Base-by-base conservation (phyloP, 495 filamentous ascomycete genomes). In the Parathielavia hyrcaniae region DNA sequence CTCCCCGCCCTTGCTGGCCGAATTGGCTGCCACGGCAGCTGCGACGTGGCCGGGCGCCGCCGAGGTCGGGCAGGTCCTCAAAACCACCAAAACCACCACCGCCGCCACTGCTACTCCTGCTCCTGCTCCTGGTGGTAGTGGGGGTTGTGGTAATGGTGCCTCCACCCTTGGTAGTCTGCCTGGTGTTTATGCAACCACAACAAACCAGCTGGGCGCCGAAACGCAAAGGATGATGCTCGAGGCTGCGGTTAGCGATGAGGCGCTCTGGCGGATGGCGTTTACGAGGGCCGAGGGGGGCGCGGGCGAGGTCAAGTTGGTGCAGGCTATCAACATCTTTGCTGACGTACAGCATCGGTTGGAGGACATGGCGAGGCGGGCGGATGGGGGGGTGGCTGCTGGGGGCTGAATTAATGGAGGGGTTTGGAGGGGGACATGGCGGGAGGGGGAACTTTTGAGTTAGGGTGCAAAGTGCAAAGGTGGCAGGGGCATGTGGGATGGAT, bases 301-400 rank as follows among this genome's bases (percentile, higher is more conserved):
- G 39, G 75, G 75, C 17, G 77, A 81, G 66, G 67, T 63, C 19
- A 84, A 82, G 67, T 60, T 80, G 60, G 78, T 67, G 14, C 74
- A 83, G 76, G 82, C 83, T 16, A 71, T 87, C 43, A 79, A 82
- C 61, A 81, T 83, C 34, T 85, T 86, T 67, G 78, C 75, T 19
- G 76, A 82, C 17, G 79, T 81, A 72, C 83, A 86, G 61, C 72
- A 80, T 40, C 74, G 70, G 50, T 48, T 84, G 17, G 79, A 82
- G 59, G 65, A 59, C 32, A 51, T 82, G 30, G 74, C 79, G 62
- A 59, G 63, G 62, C 23, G 23, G 48, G 20, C 46, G 23, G 57
- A 62, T 43, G 35, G 14, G 0, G 36, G 19, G 52, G 5, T 8
- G 44, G 1, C 1, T 20, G 32, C 19, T 23, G 49, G 17, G 4